Base-by-base conservation (phyloP, 2,329 filamentous ascomycete species). In the Dothidotthia symphoricarpi region DNA sequence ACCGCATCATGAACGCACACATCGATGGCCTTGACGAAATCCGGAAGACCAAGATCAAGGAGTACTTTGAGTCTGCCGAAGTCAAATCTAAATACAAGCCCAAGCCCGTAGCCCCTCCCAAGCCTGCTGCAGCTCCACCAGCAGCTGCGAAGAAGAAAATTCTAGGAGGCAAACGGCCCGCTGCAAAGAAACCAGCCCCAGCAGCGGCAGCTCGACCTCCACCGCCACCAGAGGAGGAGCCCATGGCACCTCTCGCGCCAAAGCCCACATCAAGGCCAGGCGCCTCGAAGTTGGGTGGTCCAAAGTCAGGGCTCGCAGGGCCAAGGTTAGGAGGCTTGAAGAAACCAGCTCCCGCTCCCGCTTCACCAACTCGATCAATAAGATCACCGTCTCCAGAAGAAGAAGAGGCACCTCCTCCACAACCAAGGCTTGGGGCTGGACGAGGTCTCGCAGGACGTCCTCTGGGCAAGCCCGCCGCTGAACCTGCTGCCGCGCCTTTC, bases 21-120 rank as follows among this genome's bases (percentile, higher is more conserved):
- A 72, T 98, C 12, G 91, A 91, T 48, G 88, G 88, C 3, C 75
- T 98, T 3, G 93, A 98, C 61, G 93, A 98, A 16, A 97, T 97
- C 51, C 81, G 90, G 45, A 97, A 95, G 71, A 86, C 77, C 46
- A 98, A 96, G 68, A 86, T 97, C 64, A 96, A 94, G 71, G 93
- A 98, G 65, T 97, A 82, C 64, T 86, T 83, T 43, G 86, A 91
- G 38, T 76, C 78, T 4, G 88, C 87, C 17, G 83, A 91, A 61
- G 88, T 94, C 36, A 90, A 88, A 63, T 85, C 88, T 17, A 94
- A 93, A 63, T 88, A 89, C 63, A 95, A 95, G 69, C 91, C 91
- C 1, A 96, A 96, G 71, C 79, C 88, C 13, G 71, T 76, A 34
- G 73, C 77, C 16, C 80, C 88, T 2, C 66, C 73, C 13, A 71